Percentiles rank a stretch among this genome's conserved stretches.
Conservation (phyloP, 192 early-diverging fungal genomes). For the Dimargaris cristalligena region DNA sequence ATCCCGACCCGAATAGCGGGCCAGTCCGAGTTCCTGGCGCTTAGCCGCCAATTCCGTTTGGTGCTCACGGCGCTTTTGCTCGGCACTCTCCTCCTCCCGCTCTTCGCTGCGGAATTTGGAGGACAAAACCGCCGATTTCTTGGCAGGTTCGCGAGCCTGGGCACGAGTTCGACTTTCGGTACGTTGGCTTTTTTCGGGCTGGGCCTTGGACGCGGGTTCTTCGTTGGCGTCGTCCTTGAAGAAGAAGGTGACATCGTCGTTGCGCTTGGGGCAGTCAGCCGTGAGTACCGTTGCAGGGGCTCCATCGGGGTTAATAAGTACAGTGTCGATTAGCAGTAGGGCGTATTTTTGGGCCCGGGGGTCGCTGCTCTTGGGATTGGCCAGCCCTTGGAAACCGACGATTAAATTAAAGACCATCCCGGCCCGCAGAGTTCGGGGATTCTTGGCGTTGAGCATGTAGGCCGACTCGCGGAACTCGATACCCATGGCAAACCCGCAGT, state of each 20-base stretch:
- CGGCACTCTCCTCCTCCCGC: constrained; percentile 58
- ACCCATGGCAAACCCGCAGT: constrained; percentile 76
- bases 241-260: constrained; percentile 31
- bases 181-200: constrained; percentile 13
- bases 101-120: constrained; percentile 70
- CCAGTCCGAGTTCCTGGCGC: constrained; percentile 62
- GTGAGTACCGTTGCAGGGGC: constrained; percentile 18
- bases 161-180: background rate
- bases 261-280: constrained; percentile 17
- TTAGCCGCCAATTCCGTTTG: constrained; percentile 71
- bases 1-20: constrained; percentile 49
- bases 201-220: background rate
- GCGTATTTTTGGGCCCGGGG: constrained; percentile 64
- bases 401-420: constrained; percentile 77
- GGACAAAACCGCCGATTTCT: constrained; percentile 49
- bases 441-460: constrained; percentile 62
- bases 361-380: constrained; percentile 54
- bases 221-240: constrained; percentile 27
- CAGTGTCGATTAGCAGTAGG: constrained; percentile 65
- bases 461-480: constrained; percentile 83
- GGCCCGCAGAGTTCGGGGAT: constrained; percentile 39
- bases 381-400: constrained; percentile 73
- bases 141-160: constrained; percentile 15
- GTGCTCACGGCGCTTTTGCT: constrained; percentile 63
- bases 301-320: constrained; percentile 34